Conservation (phyloP, 1,284 basidiomycete species). For the Tylopilus orsonianus region DNA sequence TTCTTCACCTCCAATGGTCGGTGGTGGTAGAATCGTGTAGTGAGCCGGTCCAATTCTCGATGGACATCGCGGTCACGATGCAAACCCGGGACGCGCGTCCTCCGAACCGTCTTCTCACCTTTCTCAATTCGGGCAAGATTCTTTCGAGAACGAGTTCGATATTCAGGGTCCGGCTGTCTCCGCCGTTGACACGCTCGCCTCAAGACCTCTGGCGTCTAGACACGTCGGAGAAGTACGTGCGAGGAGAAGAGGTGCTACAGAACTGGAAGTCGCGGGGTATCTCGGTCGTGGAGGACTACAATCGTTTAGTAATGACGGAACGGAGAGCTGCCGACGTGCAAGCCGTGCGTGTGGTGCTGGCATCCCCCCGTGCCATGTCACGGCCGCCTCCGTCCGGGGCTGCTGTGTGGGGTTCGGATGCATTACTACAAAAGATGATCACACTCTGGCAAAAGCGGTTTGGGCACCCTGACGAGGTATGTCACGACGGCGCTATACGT, state of each 20-base stretch:
- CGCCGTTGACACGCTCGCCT: slow-evolving; percentile 83
- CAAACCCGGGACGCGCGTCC: slow-evolving; percentile 84
- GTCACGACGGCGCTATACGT: slow-evolving; percentile 15
- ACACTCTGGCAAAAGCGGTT: slow-evolving; percentile 82
- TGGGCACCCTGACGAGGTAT: slow-evolving; percentile 73
- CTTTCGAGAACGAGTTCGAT: slow-evolving; percentile 76
- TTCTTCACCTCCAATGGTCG: slow-evolving; percentile 77
- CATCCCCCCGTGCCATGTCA: slow-evolving; percentile 45
- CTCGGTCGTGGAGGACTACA: slow-evolving; percentile 84
- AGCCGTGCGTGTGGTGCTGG: slow-evolving; percentile 77
- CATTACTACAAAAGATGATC: slow-evolving; percentile 64
- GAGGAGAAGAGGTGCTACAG: slow-evolving; percentile 83
- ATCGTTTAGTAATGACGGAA: slow-evolving; percentile 67
- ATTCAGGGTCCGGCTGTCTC: slow-evolving; percentile 79
- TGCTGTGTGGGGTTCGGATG: slow-evolving; percentile 62
- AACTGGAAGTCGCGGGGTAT: slow-evolving; percentile 88
- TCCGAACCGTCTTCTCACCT: slow-evolving; percentile 71
- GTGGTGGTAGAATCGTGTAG: slow-evolving; percentile 82
- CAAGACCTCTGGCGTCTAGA: slow-evolving; percentile 93
- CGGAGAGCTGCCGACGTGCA: slow-evolving; percentile 84
- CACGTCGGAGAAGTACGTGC: slow-evolving; percentile 91
- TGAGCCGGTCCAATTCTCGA: slow-evolving; percentile 81
- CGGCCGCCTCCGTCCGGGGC: slow-evolving; percentile 52
- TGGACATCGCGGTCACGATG: slow-evolving; percentile 89
- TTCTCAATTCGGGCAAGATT: slow-evolving; percentile 76